Conservation (phyloP, 768 basidiomycete genomes). For the Hericium erinaceus region DNA sequence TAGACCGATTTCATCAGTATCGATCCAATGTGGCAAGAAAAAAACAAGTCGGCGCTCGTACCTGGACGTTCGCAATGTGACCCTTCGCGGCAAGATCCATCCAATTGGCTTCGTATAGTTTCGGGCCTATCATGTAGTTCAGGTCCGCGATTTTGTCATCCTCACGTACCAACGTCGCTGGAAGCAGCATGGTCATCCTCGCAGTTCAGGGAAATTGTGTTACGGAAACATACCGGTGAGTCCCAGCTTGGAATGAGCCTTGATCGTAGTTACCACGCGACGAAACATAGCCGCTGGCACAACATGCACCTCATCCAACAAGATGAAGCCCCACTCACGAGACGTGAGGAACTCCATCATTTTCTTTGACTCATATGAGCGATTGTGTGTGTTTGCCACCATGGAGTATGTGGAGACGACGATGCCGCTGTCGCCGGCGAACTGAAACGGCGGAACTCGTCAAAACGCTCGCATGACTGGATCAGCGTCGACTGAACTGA, state of each 20-base stretch:
- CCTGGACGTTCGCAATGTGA: constrained; percentile 99
- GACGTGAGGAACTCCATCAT: constrained; percentile 99
- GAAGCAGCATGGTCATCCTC: background rate
- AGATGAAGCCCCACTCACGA: constrained; percentile 98
- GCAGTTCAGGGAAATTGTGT: background rate
- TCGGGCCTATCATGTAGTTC: constrained; percentile 99
- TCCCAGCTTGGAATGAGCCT: constrained; percentile 97
- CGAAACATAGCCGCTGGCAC: constrained; percentile 99
- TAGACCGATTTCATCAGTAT: constrained; percentile 22
- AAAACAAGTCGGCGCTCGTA: constrained; percentile 25
- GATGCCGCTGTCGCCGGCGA: constrained; percentile 94
- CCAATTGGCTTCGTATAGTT: constrained; percentile 99
- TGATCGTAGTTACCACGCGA: constrained; percentile 94
- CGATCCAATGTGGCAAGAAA: background rate
- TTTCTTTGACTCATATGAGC: constrained; percentile 98
- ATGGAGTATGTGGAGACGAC: constrained; percentile 99
- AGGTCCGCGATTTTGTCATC: constrained; percentile 98
- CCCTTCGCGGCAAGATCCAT: constrained; percentile 99
- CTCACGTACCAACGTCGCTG: constrained; percentile 96
- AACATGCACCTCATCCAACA: constrained; percentile 97
- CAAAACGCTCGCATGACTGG: constrained; percentile 1
- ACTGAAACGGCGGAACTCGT: constrained; percentile 36
- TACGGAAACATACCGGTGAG: constrained; percentile 62
- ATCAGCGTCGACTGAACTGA: constrained; percentile 18
- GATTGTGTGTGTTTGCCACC: constrained; percentile 97